Percentiles rank a stretch among this genome's conserved stretches.
Evolutionary conservation across 192 early-diverging fungal genomes (phyloP).

Genomic region (Entomortierella parvispora): DNA sequence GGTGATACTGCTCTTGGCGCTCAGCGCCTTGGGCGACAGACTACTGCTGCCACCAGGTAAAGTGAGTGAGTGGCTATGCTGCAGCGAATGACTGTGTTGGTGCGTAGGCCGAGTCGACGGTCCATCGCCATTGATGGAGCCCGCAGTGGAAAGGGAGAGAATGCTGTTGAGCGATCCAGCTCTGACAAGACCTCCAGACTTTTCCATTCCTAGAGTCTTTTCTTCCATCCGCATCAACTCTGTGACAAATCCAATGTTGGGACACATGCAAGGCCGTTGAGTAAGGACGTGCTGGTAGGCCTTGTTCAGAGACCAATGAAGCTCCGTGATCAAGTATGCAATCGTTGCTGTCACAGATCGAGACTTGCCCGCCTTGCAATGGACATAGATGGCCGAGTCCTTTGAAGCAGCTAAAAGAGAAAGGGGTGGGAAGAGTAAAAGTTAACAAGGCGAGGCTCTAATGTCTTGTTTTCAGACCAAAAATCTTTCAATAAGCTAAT

Average conservation of each 20-base stretch:
- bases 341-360: conserved; percentile 78
- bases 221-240: conserved; percentile 76
- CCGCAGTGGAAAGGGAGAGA: conserved; percentile 31
- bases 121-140: neutral
- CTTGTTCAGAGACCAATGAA: conserved; percentile 69
- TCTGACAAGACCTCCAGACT: conserved; percentile 13
- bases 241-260: conserved; percentile 83
- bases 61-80: conserved; percentile 24
- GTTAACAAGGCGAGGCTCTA: neutral
- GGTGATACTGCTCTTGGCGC: conserved; percentile 33
- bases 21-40: conserved; percentile 18
- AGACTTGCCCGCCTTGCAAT: conserved; percentile 84
- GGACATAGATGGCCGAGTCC: conserved; percentile 71
- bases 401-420: conserved; percentile 33
- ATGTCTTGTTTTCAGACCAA: neutral
- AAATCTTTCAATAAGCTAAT: conserved; percentile 1
- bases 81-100: conserved; percentile 26
- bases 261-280: conserved; percentile 71
- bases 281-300: conserved; percentile 75
- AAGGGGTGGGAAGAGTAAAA: neutral
- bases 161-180: conserved; percentile 44
- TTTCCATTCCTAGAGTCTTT: conserved; percentile 57
- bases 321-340: conserved; percentile 70
- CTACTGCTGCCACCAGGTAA: conserved; percentile 1
- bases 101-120: conserved; percentile 15